These are phyloP conservation scores for Monilinia polystroma DNA, from an alignment of 2,329 filamentous ascomycete genomes.

Conservation along the genomic window DNA sequence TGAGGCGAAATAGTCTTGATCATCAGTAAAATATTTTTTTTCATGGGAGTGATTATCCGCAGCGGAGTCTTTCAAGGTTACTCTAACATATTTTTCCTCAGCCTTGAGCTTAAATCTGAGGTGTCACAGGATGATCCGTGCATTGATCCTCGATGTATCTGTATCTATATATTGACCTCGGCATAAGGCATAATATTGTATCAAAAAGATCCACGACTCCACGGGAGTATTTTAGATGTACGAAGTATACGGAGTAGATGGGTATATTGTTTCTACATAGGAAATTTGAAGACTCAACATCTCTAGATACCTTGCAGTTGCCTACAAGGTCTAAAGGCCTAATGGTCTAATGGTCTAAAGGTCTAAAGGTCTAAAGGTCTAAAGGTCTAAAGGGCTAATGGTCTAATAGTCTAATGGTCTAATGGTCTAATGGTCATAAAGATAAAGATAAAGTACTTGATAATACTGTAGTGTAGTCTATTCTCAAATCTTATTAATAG, in stretches of 20 bases:
- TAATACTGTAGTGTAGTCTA: too few species aligned
- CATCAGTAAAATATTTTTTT: constrained; percentile 18
- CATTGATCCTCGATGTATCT: background rate
- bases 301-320: too few species aligned
- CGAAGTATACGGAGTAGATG: background rate
- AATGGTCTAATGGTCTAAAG: too few species aligned
- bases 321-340: too few species aligned
- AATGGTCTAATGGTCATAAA: too few species aligned
- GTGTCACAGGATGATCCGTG: constrained; percentile 1
- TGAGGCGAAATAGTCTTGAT: background rate
- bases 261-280: background rate
- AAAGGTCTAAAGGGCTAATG: too few species aligned
- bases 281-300: background rate
- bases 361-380: too few species aligned
- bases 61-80: background rate
- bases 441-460: too few species aligned
- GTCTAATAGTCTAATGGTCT: too few species aligned
- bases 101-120: constrained; percentile 16
- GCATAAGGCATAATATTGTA: background rate
- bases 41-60: constrained; percentile 6
- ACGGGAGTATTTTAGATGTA: too few species aligned
- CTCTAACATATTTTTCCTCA: constrained; percentile 18
- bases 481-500: too few species aligned
- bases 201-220: too few species aligned
- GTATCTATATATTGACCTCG: background rate